phyloP scores from a whole-genome alignment of 2,329 filamentous ascomycete species.

The Talaromyces atroroseus region DNA sequence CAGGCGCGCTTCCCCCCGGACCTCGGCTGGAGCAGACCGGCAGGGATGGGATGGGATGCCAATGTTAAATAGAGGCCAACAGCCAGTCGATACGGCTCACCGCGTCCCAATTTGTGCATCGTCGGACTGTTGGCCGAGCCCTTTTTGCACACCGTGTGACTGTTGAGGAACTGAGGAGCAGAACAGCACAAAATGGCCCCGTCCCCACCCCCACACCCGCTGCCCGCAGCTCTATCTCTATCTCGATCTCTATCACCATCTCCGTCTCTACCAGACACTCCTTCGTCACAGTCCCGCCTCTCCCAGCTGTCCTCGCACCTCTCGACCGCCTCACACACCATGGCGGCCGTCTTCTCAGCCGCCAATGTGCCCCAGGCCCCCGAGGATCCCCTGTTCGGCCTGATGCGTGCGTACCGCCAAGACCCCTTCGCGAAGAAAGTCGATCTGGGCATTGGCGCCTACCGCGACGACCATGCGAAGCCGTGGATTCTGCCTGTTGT shows the following conservation, averaged over 20 bases:
- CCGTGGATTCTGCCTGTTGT: conserved; percentile 96
- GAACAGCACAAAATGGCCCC: no score
- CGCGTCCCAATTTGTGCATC: no score
- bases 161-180: no score
- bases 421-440: conserved; percentile 76
- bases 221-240: background rate
- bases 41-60: no score
- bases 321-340: conserved; percentile 50
- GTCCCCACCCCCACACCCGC: background rate
- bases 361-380: conserved; percentile 81
- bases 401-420: conserved; percentile 81
- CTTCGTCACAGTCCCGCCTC: background rate
- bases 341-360: conserved; percentile 67
- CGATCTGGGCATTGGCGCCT: conserved; percentile 91
- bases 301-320: background rate
- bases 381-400: conserved; percentile 88
- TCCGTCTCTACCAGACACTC: background rate
- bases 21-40: no score
- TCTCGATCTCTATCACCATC: background rate
- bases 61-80: no score
- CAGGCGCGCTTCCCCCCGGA: no score
- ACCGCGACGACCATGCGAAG: conserved; percentile 91
- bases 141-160: no score
- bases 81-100: no score
- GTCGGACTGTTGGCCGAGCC: no score